A percentile compares a stretch with the other conserved stretches of the same genome.
Conservation (phyloP, 2,329 filamentous ascomycete species). For the Aspergillus bombycis region DNA sequence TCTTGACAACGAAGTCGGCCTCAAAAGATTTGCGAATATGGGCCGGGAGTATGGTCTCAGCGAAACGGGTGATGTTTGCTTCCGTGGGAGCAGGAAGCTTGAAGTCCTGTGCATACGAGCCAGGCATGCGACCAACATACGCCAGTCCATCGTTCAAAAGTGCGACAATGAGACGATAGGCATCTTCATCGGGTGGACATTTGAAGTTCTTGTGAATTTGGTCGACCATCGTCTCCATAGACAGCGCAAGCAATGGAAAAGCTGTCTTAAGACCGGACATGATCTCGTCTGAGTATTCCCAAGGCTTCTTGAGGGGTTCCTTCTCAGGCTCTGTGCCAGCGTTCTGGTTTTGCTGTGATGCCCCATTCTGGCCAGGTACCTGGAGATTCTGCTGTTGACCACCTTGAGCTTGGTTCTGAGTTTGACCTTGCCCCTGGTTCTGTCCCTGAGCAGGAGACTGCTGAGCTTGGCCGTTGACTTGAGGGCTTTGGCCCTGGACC, state of each 20-base stretch:
- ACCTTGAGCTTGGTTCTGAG: slow-evolving; percentile 25
- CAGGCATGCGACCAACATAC: slow-evolving; percentile 85
- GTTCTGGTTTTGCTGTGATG: slow-evolving; percentile 29
- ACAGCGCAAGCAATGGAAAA: slow-evolving; percentile 90
- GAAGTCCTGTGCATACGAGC: slow-evolving; percentile 84
- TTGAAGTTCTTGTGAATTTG: slow-evolving; percentile 99
- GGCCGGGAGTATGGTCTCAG: slow-evolving; percentile 89
- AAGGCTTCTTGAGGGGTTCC: slow-evolving; percentile 72
- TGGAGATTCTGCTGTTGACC: slow-evolving; percentile 32
- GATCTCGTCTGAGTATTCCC: slow-evolving; percentile 96
- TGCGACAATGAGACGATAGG: slow-evolving; percentile 95
- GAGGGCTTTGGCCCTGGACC: slow-evolving; percentile 21
- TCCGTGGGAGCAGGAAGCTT: slow-evolving; percentile 90
- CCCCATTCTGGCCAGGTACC: slow-evolving; percentile 33
- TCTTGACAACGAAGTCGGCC: slow-evolving; percentile 91
- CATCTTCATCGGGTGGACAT: slow-evolving; percentile 96
- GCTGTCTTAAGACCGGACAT: slow-evolving; percentile 95
- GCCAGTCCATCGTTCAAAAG: slow-evolving; percentile 92
- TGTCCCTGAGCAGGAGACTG: slow-evolving; percentile 16
- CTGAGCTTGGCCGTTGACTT: slow-evolving; percentile 19
- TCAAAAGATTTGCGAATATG: slow-evolving; percentile 98
- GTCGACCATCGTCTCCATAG: slow-evolving; percentile 99
- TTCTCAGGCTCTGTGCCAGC: slow-evolving; percentile 37
- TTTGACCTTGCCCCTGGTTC: slow-evolving; percentile 25
- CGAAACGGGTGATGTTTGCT: slow-evolving; percentile 94